Base-by-base conservation (phyloP, 768 basidiomycete genomes). In the Trametes elegans region DNA sequence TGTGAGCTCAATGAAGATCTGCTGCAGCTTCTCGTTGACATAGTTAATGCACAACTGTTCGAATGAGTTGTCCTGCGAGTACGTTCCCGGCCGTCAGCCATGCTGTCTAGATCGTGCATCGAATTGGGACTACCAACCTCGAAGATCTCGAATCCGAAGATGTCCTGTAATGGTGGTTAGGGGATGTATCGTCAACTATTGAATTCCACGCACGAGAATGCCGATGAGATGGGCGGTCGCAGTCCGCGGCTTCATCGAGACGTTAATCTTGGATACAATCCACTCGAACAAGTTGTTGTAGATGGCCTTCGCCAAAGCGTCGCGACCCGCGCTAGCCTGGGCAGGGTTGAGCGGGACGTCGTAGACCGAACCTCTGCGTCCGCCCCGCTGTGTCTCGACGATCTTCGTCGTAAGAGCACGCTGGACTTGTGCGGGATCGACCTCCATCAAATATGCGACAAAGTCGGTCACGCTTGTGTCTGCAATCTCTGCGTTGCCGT, bases 41-140 rank as follows among this genome's bases (percentile, higher is more conserved):
- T 99, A 99, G 77, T 99, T 99, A 80, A 99, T 99, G 76, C 97
- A 99, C 18, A 99, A 84, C 71, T 99, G 94, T 68, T 95, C 93
- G 66, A 95, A 94, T 5, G 92, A 93, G 71, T 96, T 96, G 70
- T 94, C 90, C 88, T 94, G 62, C 16, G 49, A 47, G 8, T 7
- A 31, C 57, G 19, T 9, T 24, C n/a, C n/a, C n/a, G n/a, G 31
- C 45, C 47, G 14, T 48, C 42, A 52, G 55, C 10, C 57, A 28
- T n/a, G n/a, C n/a, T n/a, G n/a, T n/a, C n/a, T 38, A 32, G 19
- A 62, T 6, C 24, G 19, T 24, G 29, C 13, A 14, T 42, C 27
- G 14, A 31, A 39, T 40, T 16, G 16, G 32, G 16, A 39, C 34
- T 4, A 43, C 71, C 34, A 65, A 90, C 90, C 76, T 95, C 88